Evolutionary conservation across 2,329 filamentous ascomycete genomes (phyloP).

Genomic region (Tothia fuscella): DNA sequence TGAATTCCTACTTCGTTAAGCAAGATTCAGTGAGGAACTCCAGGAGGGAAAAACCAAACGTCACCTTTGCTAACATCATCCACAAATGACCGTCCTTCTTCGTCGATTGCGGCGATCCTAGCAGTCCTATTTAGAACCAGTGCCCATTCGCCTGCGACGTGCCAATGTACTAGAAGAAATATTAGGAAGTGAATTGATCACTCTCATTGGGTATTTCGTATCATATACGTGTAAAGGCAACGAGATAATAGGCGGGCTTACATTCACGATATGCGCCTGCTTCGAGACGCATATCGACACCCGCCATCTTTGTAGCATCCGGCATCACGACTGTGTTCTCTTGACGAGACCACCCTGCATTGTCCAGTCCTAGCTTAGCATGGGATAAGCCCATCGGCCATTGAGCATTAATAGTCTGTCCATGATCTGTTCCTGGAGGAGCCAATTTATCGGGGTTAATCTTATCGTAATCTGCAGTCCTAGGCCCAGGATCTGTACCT

Average conservation of each 20-base stretch:
- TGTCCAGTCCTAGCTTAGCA: conserved; percentile 36
- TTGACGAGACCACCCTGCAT: conserved; percentile 62
- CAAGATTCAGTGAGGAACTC: conserved; percentile 66
- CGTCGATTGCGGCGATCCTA: conserved; percentile 60
- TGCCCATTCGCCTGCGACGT: conserved; percentile 69
- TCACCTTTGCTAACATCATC: conserved; percentile 68
- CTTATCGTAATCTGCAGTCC: conserved; percentile 54
- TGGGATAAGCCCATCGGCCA: conserved; percentile 46
- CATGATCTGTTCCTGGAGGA: conserved; percentile 62
- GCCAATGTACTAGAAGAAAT: too few species aligned
- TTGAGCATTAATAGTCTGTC: conserved; percentile 57
- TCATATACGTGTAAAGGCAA: too few species aligned
- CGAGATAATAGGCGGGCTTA: too few species aligned
- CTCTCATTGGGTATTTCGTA: too few species aligned
- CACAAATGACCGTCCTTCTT: conserved; percentile 63
- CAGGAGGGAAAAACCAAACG: conserved; percentile 70
- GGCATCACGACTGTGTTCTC: conserved; percentile 55
- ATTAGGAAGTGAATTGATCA: too few species aligned
- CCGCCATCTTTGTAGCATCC: conserved; percentile 55
- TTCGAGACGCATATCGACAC: conserved; percentile 68
- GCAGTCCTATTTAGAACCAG: conserved; percentile 61
- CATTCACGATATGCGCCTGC: conserved; percentile 60
- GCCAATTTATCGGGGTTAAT: conserved; percentile 61
- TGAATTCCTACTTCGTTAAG: conserved; percentile 47
- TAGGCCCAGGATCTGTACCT: conserved; percentile 54